Evolutionary conservation across 495 filamentous ascomycete genomes (phyloP).

Genomic region (Trichodelitschia bisporula): DNA sequence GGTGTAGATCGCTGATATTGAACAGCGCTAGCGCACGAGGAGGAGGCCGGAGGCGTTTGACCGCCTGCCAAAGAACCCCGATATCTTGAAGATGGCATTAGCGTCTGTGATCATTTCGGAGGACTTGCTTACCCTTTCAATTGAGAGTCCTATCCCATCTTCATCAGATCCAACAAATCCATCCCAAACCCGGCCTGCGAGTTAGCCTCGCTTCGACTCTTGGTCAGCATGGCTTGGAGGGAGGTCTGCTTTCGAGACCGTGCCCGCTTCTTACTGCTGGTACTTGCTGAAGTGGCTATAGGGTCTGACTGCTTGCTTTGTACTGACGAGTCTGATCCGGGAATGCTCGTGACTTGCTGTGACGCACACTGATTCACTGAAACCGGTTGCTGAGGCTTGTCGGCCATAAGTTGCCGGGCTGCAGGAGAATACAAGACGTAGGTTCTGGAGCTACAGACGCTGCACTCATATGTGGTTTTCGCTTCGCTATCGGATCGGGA

Average conservation of each 20-base stretch:
- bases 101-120: too few species aligned
- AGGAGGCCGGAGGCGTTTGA: too few species aligned
- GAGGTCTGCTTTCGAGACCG: constrained; percentile 32
- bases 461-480: too few species aligned
- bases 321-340: too few species aligned
- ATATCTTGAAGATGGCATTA: too few species aligned
- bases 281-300: constrained; percentile 17
- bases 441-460: constrained; percentile 11
- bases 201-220: constrained; percentile 20
- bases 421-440: too few species aligned
- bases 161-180: constrained; percentile 34
- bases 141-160: constrained; percentile 11
- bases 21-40: too few species aligned
- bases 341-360: not conserved
- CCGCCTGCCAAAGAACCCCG: too few species aligned
- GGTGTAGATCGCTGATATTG: too few species aligned
- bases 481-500: too few species aligned
- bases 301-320: not conserved
- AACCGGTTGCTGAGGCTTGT: not conserved
- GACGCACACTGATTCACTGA: not conserved
- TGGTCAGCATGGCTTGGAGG: constrained; percentile 25
- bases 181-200: constrained; percentile 16
- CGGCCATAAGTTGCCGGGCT: not conserved
- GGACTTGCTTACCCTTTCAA: too few species aligned
- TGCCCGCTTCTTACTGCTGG: constrained; percentile 32